Evolutionary conservation across 169 alveolate species (phyloP).

Genomic region (Cryptosporidium viatorum): DNA sequence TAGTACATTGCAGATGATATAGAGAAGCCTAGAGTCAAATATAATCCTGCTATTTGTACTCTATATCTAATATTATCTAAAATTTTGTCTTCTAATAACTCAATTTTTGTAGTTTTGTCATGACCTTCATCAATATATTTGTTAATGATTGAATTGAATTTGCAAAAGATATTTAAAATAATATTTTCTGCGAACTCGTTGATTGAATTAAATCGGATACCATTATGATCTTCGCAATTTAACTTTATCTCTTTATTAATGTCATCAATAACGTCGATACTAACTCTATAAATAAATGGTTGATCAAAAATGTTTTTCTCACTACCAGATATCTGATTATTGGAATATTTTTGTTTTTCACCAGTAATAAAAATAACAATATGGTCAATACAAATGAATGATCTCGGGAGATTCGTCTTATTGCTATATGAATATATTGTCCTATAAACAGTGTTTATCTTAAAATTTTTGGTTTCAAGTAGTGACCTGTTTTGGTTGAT

Average conservation of each 20-base stretch:
- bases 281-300: slow-evolving; percentile 1
- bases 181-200: slow-evolving; percentile 15
- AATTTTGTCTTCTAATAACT: background rate
- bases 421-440: background rate
- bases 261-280: background rate
- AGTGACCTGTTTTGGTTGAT: background rate
- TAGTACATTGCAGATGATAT: slow-evolving; percentile 40
- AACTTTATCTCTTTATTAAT: background rate
- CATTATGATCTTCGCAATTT: background rate
- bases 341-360: background rate
- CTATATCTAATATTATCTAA: background rate
- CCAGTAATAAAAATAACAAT: background rate
- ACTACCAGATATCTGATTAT: background rate
- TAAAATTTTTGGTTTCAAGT: background rate
- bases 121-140: background rate
- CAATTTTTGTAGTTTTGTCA: background rate
- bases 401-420: background rate
- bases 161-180: background rate
- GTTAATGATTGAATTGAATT: slow-evolving; percentile 2
- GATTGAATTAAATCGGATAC: background rate
- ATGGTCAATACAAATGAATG: background rate
- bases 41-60: slow-evolving; percentile 14
- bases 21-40: slow-evolving; percentile 28
- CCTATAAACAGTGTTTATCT: background rate
- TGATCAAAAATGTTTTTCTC: background rate